A percentile compares a stretch with the other conserved stretches of the same genome.
Evolutionary conservation across 2,329 filamentous ascomycete genomes (phyloP).

Genomic region (Monosporascus sp.): DNA sequence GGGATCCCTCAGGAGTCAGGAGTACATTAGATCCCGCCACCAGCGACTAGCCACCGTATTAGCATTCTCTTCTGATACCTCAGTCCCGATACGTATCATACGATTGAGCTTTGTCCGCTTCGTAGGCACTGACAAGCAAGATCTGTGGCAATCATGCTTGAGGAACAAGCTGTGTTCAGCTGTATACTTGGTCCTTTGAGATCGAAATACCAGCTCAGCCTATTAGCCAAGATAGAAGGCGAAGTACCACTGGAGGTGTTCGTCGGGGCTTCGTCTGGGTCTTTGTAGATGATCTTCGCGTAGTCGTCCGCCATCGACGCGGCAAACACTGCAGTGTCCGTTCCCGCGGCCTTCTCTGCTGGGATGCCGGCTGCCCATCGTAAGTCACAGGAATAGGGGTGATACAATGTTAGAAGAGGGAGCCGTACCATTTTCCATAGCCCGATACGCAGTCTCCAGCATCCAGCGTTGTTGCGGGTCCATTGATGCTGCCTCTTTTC

Average conservation of each 20-base stretch:
- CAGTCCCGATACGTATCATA: neutral
- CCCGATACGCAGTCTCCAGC: neutral
- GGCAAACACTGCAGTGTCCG: neutral
- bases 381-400: neutral
- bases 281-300: slow-evolving; percentile 1
- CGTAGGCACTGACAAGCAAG: slow-evolving; percentile 15
- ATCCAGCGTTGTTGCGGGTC: neutral
- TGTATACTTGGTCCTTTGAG: slow-evolving; percentile 13
- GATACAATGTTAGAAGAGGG: neutral
- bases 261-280: slow-evolving; percentile 21
- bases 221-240: slow-evolving; percentile 14
- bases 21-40: slow-evolving; percentile 7
- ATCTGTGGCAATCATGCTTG: slow-evolving; percentile 9
- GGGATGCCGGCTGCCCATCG: slow-evolving; percentile 15
- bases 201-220: slow-evolving; percentile 15
- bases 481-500: neutral
- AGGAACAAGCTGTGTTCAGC: slow-evolving; percentile 16
- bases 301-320: slow-evolving; percentile 1
- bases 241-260: slow-evolving; percentile 20
- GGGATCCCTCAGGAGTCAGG: neutral
- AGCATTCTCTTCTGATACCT: neutral
- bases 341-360: neutral
- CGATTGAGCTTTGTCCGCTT: slow-evolving; percentile 1
- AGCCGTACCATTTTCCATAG: slow-evolving; percentile 1
- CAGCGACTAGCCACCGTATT: slow-evolving; percentile 1